These are phyloP conservation scores for Penicillium corylophilum DNA, from an alignment of 2,329 filamentous ascomycete genomes.

Conservation along the genomic window DNA sequence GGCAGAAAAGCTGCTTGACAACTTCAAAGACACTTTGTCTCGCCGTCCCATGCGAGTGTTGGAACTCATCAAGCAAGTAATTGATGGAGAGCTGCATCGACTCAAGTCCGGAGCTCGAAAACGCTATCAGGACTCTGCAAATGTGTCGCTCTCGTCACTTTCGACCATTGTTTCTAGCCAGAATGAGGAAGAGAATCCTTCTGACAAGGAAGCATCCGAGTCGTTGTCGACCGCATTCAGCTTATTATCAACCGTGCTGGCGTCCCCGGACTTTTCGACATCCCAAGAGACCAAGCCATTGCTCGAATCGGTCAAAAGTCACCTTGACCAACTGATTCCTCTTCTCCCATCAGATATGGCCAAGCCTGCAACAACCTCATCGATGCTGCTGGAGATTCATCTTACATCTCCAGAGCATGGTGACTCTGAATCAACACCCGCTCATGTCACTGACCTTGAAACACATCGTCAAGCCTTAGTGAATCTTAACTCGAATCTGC, in stretches of 20 bases:
- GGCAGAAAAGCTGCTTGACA: slow-evolving; percentile 41
- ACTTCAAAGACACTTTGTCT: slow-evolving; percentile 45
- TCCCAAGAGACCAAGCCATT: slow-evolving; percentile 30
- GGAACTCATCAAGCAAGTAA: slow-evolving; percentile 43
- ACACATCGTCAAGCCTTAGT: slow-evolving; percentile 42
- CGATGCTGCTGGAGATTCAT: slow-evolving; percentile 45
- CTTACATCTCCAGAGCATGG: slow-evolving; percentile 29
- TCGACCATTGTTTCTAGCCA: slow-evolving; percentile 33
- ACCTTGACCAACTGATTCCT: slow-evolving; percentile 37
- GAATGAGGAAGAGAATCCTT: slow-evolving; percentile 9
- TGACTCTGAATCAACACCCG: slow-evolving; percentile 18
- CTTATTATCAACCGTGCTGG: slow-evolving; percentile 43
- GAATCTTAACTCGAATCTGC: slow-evolving; percentile 41
- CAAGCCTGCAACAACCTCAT: slow-evolving; percentile 41
- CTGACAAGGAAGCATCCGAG: slow-evolving; percentile 32
- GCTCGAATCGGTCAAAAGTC: slow-evolving; percentile 35
- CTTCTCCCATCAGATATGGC: slow-evolving; percentile 33
- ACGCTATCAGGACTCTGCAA: slow-evolving; percentile 12
- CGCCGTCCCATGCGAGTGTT: slow-evolving; percentile 41
- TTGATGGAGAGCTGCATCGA: slow-evolving; percentile 37
- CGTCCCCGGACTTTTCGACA: slow-evolving; percentile 41
- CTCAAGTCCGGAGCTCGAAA: slow-evolving; percentile 3
- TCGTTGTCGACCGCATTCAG: slow-evolving; percentile 44
- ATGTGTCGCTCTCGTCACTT: slow-evolving; percentile 37
- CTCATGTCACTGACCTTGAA: slow-evolving; percentile 39